Base-by-base conservation (phyloP, 2,329 filamentous ascomycete genomes). In the Diaporthe caulivora region DNA sequence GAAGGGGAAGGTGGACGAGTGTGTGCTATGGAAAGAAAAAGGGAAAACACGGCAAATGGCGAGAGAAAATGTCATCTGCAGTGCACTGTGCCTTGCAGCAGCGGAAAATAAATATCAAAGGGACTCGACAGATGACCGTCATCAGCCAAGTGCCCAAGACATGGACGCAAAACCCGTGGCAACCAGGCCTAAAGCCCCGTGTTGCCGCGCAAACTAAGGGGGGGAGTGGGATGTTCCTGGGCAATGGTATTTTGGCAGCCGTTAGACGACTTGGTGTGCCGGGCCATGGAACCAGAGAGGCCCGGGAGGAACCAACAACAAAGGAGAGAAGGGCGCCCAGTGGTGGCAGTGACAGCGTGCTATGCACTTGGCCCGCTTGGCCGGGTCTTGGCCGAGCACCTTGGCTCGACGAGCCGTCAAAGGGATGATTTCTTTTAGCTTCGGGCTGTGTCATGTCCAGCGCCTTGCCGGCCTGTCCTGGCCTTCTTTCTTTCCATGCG, bases 331-430 rank as follows among this genome's bases (percentile, higher is more conserved):
- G 62, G 62, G n/a, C 47, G 62, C 62, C 62, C 47, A 67, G 62
- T 53, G 62, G 62, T 67, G 51, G 31, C 31, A 65, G 55, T 47
- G 47, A 71, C 58, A 49, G 49, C 67, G 68, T 54, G 44, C 40
- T 65, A 64, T 47, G 42, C 60, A 51, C 72, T 71, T 74, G 72
- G 72, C 72, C 68, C 37, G 72, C 72, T 74, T 74, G 72, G 72
- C 72, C 47, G 40, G 42, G 62, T 34, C 72, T 74, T 74, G 72
- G 72, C 72, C 44, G 24, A 57, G 42, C 71, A 44, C 31, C 55
- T 57, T 70, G 51, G 37, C 34, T 58, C 42, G 42, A 31, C 47
- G 15, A 71, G 55, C 69, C 55, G 40, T 53, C 34, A 40, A 71
- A 51, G 69, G 49, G 42, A 57, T 24, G 60, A 68, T 54, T 57